phyloP scores from a whole-genome alignment of 768 basidiomycete genomes.

The Xerocomellus chrysenteron region DNA sequence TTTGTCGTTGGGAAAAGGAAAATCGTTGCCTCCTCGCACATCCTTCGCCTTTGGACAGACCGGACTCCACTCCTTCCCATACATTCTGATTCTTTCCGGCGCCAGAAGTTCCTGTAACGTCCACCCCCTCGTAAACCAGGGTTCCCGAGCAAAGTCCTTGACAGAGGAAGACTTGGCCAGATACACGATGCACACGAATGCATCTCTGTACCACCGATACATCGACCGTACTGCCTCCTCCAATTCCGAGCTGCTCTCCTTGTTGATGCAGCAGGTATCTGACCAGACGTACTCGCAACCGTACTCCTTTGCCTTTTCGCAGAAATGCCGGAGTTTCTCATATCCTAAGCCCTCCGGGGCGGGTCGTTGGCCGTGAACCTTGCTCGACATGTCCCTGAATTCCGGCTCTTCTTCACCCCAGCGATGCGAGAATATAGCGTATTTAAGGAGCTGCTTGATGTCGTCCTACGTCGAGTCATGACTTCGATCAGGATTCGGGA shows the following conservation, averaged over 20 bases:
- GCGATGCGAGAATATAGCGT: slow-evolving; percentile 20
- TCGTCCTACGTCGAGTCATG: not conserved
- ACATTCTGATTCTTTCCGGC: slow-evolving; percentile 6
- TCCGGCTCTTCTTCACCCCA: slow-evolving; percentile 17
- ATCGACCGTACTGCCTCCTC: slow-evolving; percentile 14
- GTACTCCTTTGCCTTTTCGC: slow-evolving; percentile 12
- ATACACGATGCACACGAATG: slow-evolving; percentile 13
- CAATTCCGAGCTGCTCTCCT: slow-evolving; percentile 11
- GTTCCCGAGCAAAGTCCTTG: not conserved
- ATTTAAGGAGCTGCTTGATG: slow-evolving; percentile 9
- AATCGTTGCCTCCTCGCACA: not conserved
- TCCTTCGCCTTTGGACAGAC: not conserved
- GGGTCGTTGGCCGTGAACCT: not conserved
- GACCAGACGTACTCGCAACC: slow-evolving; percentile 22
- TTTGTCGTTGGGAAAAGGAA: slow-evolving; percentile 13
- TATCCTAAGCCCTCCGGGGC: slow-evolving; percentile 1
- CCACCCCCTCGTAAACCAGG: slow-evolving; percentile 16
- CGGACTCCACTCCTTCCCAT: slow-evolving; percentile 10
- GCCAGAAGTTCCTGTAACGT: slow-evolving; percentile 15
- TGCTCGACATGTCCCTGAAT: slow-evolving; percentile 14
- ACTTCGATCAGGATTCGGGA: not conserved
- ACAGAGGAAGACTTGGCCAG: slow-evolving; percentile 5
- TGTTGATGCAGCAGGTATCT: slow-evolving; percentile 22
- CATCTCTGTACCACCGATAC: slow-evolving; percentile 15
- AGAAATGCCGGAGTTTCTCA: slow-evolving; percentile 13